Percentiles rank a stretch among this genome's conserved stretches.
These are phyloP conservation scores for Jamesozyma spencerorum DNA, from an alignment of 805 yeast species.

Conservation along the genomic window DNA sequence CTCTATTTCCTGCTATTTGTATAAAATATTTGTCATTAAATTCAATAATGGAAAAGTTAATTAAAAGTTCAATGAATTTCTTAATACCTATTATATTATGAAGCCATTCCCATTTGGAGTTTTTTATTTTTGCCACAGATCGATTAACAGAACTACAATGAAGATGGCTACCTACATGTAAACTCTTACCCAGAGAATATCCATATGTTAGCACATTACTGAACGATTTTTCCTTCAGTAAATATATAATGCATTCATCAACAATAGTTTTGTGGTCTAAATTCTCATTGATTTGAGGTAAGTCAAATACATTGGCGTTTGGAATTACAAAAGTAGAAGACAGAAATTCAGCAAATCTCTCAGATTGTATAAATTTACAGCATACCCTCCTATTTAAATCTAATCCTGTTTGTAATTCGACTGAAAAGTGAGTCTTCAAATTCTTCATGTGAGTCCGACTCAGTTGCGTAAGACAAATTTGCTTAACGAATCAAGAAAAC, in stretches of 20 bases:
- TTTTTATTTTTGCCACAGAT: slow-evolving; percentile 35
- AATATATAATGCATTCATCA: slow-evolving; percentile 32
- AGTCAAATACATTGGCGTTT: not conserved
- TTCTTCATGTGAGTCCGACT: no score
- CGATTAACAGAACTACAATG: slow-evolving; percentile 32
- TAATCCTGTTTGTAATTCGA: no score
- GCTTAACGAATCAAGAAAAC: no score
- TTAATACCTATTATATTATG: slow-evolving; percentile 34
- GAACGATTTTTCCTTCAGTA: slow-evolving; percentile 22
- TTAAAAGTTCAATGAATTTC: slow-evolving; percentile 33
- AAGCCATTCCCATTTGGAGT: slow-evolving; percentile 36
- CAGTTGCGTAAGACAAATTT: no score
- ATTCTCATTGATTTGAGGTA: not conserved
- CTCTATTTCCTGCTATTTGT: slow-evolving; percentile 20
- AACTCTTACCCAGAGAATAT: slow-evolving; percentile 30
- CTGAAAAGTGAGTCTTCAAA: no score
- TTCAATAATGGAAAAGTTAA: slow-evolving; percentile 30
- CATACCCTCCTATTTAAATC: no score
- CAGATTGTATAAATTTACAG: no score
- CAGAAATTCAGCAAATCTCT: no score
- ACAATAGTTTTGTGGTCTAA: slow-evolving; percentile 30
- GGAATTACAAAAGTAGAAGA: slow-evolving; percentile 1
- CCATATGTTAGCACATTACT: slow-evolving; percentile 38
- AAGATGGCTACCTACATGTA: slow-evolving; percentile 22
- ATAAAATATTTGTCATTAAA: slow-evolving; percentile 3